Conservation (phyloP, 495 filamentous ascomycete species). For the Penicillium soppii region DNA sequence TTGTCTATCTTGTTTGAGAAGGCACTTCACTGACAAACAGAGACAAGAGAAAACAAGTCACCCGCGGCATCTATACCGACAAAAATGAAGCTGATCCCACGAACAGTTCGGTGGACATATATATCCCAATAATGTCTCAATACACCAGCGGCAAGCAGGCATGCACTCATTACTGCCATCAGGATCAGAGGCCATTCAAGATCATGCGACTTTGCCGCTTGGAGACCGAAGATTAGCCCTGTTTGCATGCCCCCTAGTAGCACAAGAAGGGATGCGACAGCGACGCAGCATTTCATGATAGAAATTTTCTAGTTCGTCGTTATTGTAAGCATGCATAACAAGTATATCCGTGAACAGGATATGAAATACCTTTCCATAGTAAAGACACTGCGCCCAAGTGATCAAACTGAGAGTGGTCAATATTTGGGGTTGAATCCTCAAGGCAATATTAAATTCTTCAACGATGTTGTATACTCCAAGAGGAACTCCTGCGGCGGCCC, state of each 20-base stretch:
- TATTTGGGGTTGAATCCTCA: conserved; percentile 61
- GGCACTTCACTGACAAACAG: conserved; percentile 38
- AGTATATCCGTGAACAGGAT: no score
- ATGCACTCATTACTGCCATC: conserved; percentile 61
- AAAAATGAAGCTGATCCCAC: conserved; percentile 66
- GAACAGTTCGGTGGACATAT: conserved; percentile 55
- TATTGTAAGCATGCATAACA: conserved; percentile 3
- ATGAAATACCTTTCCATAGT: conserved; percentile 52
- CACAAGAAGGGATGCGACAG: conserved; percentile 33
- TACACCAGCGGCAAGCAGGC: conserved; percentile 54
- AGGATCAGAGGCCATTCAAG: conserved; percentile 54
- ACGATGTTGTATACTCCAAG: conserved; percentile 67
- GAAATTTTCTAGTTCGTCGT: conserved; percentile 40
- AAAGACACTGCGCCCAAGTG: conserved; percentile 64
- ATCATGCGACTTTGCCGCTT: conserved; percentile 32
- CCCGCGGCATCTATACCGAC: conserved; percentile 64
- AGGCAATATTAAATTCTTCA: conserved; percentile 57
- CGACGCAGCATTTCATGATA: conserved; percentile 38
- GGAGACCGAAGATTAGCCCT: conserved; percentile 51
- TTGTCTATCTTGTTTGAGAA: background rate
- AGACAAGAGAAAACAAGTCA: conserved; percentile 60
- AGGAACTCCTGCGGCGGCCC: conserved; percentile 63
- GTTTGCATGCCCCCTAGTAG: conserved; percentile 53
- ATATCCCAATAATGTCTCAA: conserved; percentile 60
- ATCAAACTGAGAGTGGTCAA: conserved; percentile 58